Evolutionary conservation across 306 rosid species (phyloP).

Genomic region (Vigna hirtella): DNA sequence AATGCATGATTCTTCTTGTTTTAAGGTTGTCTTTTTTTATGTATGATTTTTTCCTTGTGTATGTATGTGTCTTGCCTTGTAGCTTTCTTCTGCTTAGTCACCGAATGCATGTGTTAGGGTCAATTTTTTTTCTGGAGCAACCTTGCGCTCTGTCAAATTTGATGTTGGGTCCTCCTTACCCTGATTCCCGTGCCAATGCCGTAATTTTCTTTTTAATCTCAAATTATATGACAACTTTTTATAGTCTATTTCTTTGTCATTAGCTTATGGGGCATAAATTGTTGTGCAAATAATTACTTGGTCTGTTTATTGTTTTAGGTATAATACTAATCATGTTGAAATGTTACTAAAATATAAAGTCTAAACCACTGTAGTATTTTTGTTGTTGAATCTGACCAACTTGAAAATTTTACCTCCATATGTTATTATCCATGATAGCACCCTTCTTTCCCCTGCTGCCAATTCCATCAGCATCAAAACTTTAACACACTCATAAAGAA

Average conservation of each 20-base stretch:
- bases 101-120: not conserved
- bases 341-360: not conserved
- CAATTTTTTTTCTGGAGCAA: not conserved
- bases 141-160: not conserved
- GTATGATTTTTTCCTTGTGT: not conserved
- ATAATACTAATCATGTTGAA: not conserved
- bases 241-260: not conserved
- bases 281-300: not conserved
- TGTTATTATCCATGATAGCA: conserved; percentile 8
- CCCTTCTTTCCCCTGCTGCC: not conserved
- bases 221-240: not conserved
- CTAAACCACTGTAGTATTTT: not conserved
- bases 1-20: not conserved
- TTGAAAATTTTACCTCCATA: not conserved
- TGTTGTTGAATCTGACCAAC: conserved; percentile 12
- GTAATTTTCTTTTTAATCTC: not conserved
- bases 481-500: not conserved
- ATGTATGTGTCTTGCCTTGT: not conserved
- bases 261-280: not conserved
- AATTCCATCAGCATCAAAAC: not conserved
- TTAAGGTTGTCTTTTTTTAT: not conserved
- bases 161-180: not conserved
- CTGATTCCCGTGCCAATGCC: not conserved
- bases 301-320: not conserved
- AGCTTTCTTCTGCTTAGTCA: not conserved